Evolutionary conservation across 352 stramenopile species (phyloP).

Genomic region (Phytophthora kernoviae): DNA sequence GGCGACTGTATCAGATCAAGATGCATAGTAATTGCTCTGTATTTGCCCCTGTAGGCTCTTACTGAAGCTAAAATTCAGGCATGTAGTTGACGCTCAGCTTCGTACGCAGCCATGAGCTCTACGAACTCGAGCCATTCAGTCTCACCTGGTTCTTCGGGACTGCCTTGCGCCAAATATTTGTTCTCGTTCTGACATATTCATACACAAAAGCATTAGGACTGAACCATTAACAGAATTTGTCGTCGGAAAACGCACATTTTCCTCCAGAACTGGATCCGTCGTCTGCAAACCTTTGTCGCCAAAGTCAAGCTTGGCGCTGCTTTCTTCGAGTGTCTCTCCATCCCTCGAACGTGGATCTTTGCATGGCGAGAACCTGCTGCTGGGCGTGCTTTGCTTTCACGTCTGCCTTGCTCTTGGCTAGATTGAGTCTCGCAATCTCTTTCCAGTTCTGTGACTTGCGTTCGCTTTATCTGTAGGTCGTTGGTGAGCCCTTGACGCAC

Average conservation of each 20-base stretch:
- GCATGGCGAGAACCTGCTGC: slow-evolving; percentile 62
- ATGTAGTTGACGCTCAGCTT: slow-evolving; percentile 40
- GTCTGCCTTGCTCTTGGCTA: slow-evolving; percentile 26
- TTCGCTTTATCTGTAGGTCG: slow-evolving; percentile 58
- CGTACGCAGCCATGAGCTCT: slow-evolving; percentile 46
- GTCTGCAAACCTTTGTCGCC: slow-evolving; percentile 6
- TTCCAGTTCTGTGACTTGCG: slow-evolving; percentile 51
- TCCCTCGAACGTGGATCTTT: slow-evolving; percentile 50
- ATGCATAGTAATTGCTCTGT: too few species aligned
- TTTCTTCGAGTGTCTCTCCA: slow-evolving; percentile 34
- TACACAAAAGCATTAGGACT: background rate
- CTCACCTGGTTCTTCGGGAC: slow-evolving; percentile 21
- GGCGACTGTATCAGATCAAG: too few species aligned
- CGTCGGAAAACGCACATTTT: slow-evolving; percentile 21
- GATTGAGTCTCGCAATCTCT: slow-evolving; percentile 17
- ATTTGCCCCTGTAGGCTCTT: too few species aligned
- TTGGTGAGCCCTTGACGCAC: slow-evolving; percentile 59
- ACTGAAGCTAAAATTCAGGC: background rate
- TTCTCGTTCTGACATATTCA: slow-evolving; percentile 15
- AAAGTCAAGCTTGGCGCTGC: background rate
- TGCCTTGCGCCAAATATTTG: slow-evolving; percentile 2
- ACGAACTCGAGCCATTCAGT: slow-evolving; percentile 64
- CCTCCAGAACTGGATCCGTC: slow-evolving; percentile 2
- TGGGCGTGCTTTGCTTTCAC: slow-evolving; percentile 42
- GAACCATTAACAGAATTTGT: too few species aligned